Percentiles rank a stretch among this genome's conserved stretches.
These are phyloP conservation scores for Debaryomyces robertsiae DNA, from an alignment of 1,139 yeast species.

Conservation along the genomic window DNA sequence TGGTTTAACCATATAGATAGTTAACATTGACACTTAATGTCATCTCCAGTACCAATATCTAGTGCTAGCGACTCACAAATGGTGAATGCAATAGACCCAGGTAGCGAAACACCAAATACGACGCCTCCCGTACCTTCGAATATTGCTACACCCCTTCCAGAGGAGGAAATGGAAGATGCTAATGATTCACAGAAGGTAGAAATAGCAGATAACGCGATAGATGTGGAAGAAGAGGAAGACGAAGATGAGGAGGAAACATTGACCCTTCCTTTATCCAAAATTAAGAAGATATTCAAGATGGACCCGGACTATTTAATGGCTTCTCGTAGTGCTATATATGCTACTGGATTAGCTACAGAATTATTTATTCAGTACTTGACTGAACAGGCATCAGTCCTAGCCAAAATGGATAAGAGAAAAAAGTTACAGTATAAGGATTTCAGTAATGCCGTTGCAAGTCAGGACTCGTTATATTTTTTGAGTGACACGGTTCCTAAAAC, in stretches of 20 bases:
- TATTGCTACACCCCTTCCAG: conserved; percentile 15
- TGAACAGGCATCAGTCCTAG: conserved; percentile 74
- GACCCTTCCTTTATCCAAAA: conserved; percentile 73
- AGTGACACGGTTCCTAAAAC: conserved; percentile 70
- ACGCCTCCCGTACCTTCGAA: conserved; percentile 15
- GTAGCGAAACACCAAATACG: conserved; percentile 15
- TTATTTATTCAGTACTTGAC: conserved; percentile 77
- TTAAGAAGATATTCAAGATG: conserved; percentile 79
- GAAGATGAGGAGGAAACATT: conserved; percentile 26
- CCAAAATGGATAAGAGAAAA: conserved; percentile 71
- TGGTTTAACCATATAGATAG: too few relatives aligned
- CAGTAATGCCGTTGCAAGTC: conserved; percentile 66
- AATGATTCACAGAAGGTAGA: conserved; percentile 13
- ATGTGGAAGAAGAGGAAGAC: conserved; percentile 22
- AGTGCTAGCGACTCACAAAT: conserved; percentile 13
- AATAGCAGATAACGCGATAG: conserved; percentile 15
- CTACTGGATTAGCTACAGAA: conserved; percentile 87
- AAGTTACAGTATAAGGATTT: conserved; percentile 75
- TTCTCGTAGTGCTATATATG: conserved; percentile 77
- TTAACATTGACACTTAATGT: conserved; percentile 10
- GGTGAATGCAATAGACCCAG: conserved; percentile 7
- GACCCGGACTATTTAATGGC: conserved; percentile 83
- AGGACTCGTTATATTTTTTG: conserved; percentile 70
- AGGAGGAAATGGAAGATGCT: conserved; percentile 15
- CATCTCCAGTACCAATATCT: conserved; percentile 12